Evolutionary conservation across 116 monocot genomes (phyloP).

Genomic region (Posidonia oceanica): DNA sequence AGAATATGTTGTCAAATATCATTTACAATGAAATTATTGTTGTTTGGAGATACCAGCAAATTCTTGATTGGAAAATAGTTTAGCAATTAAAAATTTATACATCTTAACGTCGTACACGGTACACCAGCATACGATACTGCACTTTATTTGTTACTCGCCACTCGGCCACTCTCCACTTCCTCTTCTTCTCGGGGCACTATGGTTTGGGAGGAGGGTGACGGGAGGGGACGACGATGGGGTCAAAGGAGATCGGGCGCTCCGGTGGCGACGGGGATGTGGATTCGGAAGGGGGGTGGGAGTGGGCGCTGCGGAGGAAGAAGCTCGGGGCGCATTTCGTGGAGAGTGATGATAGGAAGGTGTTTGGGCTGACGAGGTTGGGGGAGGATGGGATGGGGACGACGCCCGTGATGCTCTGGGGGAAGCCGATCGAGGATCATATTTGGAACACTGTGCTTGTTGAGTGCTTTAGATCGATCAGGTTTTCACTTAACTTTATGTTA

Average conservation of each 20-base stretch:
- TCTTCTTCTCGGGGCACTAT: no score
- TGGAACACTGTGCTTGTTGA: background rate
- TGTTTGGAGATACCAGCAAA: no score
- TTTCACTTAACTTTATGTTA: no score
- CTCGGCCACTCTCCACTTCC: background rate
- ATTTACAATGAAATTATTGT: no score
- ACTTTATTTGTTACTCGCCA: background rate
- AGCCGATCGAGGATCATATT: constrained; percentile 47
- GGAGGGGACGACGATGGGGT: no score
- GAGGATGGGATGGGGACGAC: constrained; percentile 34
- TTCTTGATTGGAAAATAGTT: no score
- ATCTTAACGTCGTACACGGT: no score
- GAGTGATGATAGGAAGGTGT: constrained; percentile 58
- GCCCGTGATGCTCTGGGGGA: constrained; percentile 63
- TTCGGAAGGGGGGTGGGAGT: background rate
- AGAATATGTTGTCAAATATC: no score
- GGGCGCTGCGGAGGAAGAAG: constrained; percentile 27
- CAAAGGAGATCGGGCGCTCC: background rate
- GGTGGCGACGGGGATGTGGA: background rate
- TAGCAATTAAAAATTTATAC: no score
- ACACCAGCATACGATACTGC: no score
- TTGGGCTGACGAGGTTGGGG: background rate
- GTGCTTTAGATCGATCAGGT: background rate
- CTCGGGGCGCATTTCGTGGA: constrained; percentile 45
- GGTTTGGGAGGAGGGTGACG: no score